Evolutionary conservation across 371 early-diverging fungal species (phyloP).

Genomic region (Mucor ambiguus): DNA sequence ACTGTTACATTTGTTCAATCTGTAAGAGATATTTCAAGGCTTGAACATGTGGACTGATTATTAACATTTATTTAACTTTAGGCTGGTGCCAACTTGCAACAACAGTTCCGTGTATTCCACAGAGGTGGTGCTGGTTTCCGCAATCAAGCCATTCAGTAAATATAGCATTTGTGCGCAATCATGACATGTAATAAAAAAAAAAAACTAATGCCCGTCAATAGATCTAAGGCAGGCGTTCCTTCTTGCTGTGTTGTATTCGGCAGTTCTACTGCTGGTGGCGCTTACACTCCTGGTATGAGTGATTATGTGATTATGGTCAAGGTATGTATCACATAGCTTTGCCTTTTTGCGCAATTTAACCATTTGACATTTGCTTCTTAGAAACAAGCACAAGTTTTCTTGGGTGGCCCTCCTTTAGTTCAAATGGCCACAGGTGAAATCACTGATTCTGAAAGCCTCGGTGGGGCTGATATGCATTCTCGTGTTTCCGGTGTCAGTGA

Average conservation of each 20-base stretch:
- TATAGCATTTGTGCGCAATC: background rate
- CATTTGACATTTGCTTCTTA: constrained; percentile 5
- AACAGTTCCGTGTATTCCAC: constrained; percentile 76
- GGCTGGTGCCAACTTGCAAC: constrained; percentile 78
- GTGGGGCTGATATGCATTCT: constrained; percentile 81
- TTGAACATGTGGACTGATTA: background rate
- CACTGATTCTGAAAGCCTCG: constrained; percentile 71
- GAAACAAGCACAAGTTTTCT: constrained; percentile 74
- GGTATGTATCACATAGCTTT: constrained; percentile 21
- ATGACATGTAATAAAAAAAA: background rate
- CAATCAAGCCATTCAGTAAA: constrained; percentile 62
- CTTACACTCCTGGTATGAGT: constrained; percentile 76
- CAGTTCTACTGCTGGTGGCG: constrained; percentile 80
- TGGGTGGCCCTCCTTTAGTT: constrained; percentile 79
- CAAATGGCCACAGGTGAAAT: constrained; percentile 81
- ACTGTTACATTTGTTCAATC: constrained; percentile 64
- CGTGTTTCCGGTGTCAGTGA: constrained; percentile 69
- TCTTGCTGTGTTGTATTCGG: constrained; percentile 76
- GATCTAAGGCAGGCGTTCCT: constrained; percentile 72
- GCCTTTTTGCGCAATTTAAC: background rate
- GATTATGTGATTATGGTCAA: constrained; percentile 80
- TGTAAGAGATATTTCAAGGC: constrained; percentile 32
- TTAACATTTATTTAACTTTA: constrained; percentile 19
- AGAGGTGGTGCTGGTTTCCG: constrained; percentile 74
- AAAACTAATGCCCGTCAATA: constrained; percentile 17